Percentiles rank a stretch among this genome's conserved stretches.
Evolutionary conservation across 2,329 filamentous ascomycete genomes (phyloP).

Genomic region (Passalora sequoiae): DNA sequence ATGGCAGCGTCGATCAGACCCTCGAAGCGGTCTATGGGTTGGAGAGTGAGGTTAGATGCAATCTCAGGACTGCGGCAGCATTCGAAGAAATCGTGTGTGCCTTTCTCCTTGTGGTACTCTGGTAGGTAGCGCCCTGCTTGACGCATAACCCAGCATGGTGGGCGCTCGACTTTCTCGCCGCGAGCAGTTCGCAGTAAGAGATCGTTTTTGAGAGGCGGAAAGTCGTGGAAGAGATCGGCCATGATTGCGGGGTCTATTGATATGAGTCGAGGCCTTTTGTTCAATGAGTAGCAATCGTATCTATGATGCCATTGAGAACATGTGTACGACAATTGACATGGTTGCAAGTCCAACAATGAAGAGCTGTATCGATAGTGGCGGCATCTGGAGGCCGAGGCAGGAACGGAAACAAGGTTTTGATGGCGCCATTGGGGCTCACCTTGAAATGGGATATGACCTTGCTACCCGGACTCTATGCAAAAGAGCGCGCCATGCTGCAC

Average conservation of each 20-base stretch:
- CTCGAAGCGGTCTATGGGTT: slow-evolving; percentile 86
- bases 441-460: too few species aligned
- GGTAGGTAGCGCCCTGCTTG: slow-evolving; percentile 97
- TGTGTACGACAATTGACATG: too few species aligned
- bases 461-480: too few species aligned
- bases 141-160: slow-evolving; percentile 98
- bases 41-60: slow-evolving; percentile 85
- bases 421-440: too few species aligned
- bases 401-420: neutral
- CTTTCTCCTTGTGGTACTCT: slow-evolving; percentile 96
- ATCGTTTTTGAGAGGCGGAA: slow-evolving; percentile 86
- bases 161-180: slow-evolving; percentile 85
- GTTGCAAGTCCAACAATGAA: too few species aligned
- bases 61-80: slow-evolving; percentile 93
- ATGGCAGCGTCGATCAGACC: slow-evolving; percentile 94
- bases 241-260: slow-evolving; percentile 3
- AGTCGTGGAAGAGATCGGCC: slow-evolving; percentile 42
- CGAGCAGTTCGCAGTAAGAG: slow-evolving; percentile 82
- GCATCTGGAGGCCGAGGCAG: neutral
- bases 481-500: too few species aligned
- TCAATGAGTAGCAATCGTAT: neutral
- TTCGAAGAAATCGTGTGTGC: slow-evolving; percentile 87
- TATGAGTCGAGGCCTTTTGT: neutral
- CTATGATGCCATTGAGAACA: too few species aligned
- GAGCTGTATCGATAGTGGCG: neutral